Percentiles rank a stretch among this genome's conserved stretches.
Conservation (phyloP, 2,329 filamentous ascomycete genomes). For the Coniella lustricola region DNA sequence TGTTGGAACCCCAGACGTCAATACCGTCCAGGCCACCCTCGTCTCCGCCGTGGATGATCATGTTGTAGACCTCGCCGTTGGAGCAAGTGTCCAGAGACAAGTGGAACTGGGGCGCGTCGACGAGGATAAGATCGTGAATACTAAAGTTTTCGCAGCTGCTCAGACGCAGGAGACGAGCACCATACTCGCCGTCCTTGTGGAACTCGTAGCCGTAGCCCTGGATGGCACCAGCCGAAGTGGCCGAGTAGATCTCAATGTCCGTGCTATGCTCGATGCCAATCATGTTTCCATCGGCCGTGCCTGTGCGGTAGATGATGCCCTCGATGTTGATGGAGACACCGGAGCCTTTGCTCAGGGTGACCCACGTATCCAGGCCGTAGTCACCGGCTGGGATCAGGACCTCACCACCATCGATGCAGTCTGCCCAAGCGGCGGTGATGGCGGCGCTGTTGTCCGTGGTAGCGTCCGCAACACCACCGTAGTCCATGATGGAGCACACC, state of each 20-base stretch:
- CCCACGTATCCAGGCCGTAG: constrained; percentile 40
- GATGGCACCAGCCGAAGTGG: constrained; percentile 36
- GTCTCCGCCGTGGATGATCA: constrained; percentile 44
- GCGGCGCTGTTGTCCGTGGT: constrained; percentile 33
- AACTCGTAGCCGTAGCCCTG: constrained; percentile 43
- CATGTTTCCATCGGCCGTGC: constrained; percentile 21
- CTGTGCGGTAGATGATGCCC: constrained; percentile 24
- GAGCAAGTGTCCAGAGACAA: constrained; percentile 27
- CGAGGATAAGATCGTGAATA: constrained; percentile 40
- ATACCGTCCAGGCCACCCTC: constrained; percentile 49
- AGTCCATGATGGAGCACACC: constrained; percentile 41
- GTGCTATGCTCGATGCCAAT: constrained; percentile 20
- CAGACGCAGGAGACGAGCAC: constrained; percentile 38
- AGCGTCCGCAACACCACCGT: constrained; percentile 42
- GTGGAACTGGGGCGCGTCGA: constrained; percentile 31
- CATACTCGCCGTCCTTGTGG: constrained; percentile 26
- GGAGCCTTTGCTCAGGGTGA: constrained; percentile 35
- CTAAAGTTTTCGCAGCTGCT: constrained; percentile 37
- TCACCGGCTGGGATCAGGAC: constrained; percentile 41
- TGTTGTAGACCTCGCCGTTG: constrained; percentile 47
- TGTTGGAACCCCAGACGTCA: constrained; percentile 45
- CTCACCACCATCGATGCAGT: constrained; percentile 41
- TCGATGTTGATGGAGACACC: constrained; percentile 43
- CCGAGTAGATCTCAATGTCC: constrained; percentile 43
- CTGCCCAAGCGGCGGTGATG: constrained; percentile 22